Percentiles rank a stretch among this genome's conserved stretches.
Evolutionary conservation across 768 basidiomycete species (phyloP).

Genomic region (Boletus rubescentipes): DNA sequence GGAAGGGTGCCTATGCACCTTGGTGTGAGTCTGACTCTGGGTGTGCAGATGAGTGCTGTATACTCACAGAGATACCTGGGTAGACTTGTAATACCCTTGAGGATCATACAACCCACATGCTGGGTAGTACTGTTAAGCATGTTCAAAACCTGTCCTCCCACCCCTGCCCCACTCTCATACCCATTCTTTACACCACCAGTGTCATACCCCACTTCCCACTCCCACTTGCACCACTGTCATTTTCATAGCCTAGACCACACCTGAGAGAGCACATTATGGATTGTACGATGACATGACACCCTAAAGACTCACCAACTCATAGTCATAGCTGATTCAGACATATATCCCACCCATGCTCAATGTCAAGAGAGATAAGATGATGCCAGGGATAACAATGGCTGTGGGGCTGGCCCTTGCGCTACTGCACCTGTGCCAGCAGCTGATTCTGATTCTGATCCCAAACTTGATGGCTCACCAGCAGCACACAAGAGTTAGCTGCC

Average conservation of each 20-base stretch:
- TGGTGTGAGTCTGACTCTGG: slow-evolving; percentile 18
- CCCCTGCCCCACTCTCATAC: slow-evolving; percentile 18
- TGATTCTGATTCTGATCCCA: slow-evolving; percentile 9
- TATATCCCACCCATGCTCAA: too few species aligned
- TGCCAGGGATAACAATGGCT: too few species aligned
- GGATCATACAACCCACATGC: slow-evolving; percentile 28
- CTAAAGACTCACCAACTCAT: too few species aligned
- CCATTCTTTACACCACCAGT: slow-evolving; percentile 11
- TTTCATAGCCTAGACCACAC: too few species aligned
- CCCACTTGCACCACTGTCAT: too few species aligned
- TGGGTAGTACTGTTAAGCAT: slow-evolving; percentile 26
- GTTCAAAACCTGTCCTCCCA: slow-evolving; percentile 24
- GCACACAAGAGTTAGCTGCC: slow-evolving; percentile 22
- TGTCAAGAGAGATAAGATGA: too few species aligned
- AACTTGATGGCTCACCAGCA: slow-evolving; percentile 13
- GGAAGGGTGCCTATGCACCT: slow-evolving; percentile 19
- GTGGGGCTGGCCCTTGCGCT: too few species aligned
- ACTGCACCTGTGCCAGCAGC: too few species aligned
- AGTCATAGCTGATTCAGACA: too few species aligned
- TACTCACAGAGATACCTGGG: slow-evolving; percentile 21
- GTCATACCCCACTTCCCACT: slow-evolving; percentile 26
- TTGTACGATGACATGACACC: too few species aligned
- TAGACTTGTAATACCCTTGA: slow-evolving; percentile 24
- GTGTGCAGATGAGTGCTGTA: slow-evolving; percentile 19
- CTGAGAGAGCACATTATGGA: too few species aligned